These are phyloP conservation scores for Lentinula sp. DNA, from an alignment of 768 basidiomycete species.

Conservation along the genomic window DNA sequence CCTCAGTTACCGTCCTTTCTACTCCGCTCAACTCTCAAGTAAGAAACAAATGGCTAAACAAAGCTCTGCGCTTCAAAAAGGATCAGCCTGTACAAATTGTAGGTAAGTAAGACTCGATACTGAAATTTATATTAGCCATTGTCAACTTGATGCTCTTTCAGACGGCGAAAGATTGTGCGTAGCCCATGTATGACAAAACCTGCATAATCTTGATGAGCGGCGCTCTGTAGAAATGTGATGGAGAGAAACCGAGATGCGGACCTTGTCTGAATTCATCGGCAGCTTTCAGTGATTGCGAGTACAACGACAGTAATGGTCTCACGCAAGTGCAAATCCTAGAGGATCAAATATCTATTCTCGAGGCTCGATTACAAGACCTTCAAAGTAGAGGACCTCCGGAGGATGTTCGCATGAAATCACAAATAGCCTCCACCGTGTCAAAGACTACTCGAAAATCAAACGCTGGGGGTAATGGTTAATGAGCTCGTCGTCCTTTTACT, in stretches of 20 bases:
- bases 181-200: neutral
- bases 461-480: neutral
- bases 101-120: conserved; percentile 24
- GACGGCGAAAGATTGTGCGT: conserved; percentile 44
- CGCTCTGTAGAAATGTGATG: conserved; percentile 45
- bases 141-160: conserved; percentile 11
- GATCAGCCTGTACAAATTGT: conserved; percentile 48
- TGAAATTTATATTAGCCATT: neutral
- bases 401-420: conserved; percentile 12
- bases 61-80: conserved; percentile 29
- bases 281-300: conserved; percentile 48
- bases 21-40: neutral
- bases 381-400: conserved; percentile 14
- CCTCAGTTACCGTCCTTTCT: neutral
- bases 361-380: conserved; percentile 34
- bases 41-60: neutral
- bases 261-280: conserved; percentile 40
- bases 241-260: conserved; percentile 40
- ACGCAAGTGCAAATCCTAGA: conserved; percentile 41
- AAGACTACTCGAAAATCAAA: neutral
- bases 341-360: conserved; percentile 36
- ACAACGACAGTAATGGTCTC: conserved; percentile 36
- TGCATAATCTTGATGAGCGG: neutral
- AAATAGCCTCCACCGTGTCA: neutral
- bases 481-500: neutral